phyloP scores from a whole-genome alignment of 2,329 filamentous ascomycete species.

The Cordyceps cicadae region DNA sequence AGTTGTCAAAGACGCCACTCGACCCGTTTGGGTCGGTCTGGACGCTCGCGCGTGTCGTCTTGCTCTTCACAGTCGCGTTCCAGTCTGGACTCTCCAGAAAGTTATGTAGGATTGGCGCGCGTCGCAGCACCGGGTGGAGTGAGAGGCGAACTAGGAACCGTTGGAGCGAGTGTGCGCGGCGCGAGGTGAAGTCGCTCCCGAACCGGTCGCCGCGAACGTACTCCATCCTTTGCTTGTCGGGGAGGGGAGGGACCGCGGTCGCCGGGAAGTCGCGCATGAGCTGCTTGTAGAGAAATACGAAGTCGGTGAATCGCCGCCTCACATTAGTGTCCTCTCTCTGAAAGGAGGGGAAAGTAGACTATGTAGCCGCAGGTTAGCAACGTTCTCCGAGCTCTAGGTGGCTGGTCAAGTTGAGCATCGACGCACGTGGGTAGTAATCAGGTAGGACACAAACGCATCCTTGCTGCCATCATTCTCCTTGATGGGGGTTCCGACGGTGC shows the following conservation, averaged over 20 bases:
- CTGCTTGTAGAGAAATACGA: conserved; percentile 90
- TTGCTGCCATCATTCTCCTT: conserved; percentile 97
- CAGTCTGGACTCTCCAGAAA: conserved; percentile 93
- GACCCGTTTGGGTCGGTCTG: conserved; percentile 37
- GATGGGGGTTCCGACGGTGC: conserved; percentile 70
- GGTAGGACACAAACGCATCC: conserved; percentile 91
- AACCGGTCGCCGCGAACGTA: conserved; percentile 96
- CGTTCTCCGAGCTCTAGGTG: not conserved
- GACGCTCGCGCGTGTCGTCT: conserved; percentile 57
- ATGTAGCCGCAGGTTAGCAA: not conserved
- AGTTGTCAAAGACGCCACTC: conserved; percentile 80
- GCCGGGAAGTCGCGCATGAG: conserved; percentile 81
- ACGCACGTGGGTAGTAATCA: conserved; percentile 77
- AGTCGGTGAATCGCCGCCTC: conserved; percentile 92
- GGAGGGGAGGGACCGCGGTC: conserved; percentile 86
- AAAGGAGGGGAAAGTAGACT: conserved; percentile 94
- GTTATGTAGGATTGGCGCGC: conserved; percentile 71
- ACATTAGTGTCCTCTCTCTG: conserved; percentile 71
- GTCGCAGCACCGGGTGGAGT: conserved; percentile 79
- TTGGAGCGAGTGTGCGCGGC: conserved; percentile 81
- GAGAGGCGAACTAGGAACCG: conserved; percentile 82
- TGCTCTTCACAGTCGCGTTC: conserved; percentile 88
- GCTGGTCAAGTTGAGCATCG: not conserved
- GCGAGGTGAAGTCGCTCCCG: conserved; percentile 80
- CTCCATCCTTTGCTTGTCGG: conserved; percentile 98